Evolutionary conservation across 345 rosid genomes (phyloP).

Genomic region (Hypericum androsaemum): DNA sequence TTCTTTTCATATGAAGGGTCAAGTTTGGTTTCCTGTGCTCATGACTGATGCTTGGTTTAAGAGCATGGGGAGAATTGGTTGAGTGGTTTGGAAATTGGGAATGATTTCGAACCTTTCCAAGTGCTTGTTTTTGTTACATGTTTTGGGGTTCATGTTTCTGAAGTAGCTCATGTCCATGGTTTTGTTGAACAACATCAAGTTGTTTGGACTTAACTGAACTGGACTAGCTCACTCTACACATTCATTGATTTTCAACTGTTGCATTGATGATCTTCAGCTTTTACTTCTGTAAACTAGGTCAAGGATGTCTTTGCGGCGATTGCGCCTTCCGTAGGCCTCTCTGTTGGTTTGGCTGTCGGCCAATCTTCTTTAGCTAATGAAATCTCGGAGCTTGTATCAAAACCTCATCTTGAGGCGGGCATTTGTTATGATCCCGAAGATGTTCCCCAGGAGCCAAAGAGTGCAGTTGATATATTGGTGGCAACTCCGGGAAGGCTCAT

Average conservation of each 20-base stretch:
- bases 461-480: constrained; percentile 83
- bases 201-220: too few species aligned
- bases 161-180: too few species aligned
- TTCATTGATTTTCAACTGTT: too few species aligned
- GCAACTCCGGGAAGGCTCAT: constrained; percentile 98
- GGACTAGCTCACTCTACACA: too few species aligned
- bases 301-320: constrained; percentile 83
- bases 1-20: background rate
- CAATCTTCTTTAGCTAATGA: constrained; percentile 87
- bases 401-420: constrained; percentile 70
- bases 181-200: too few species aligned
- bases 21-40: background rate
- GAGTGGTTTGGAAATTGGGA: too few species aligned
- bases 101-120: too few species aligned
- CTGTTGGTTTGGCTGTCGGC: constrained; percentile 94
- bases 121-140: constrained; percentile 5
- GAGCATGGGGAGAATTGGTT: too few species aligned
- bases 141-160: constrained; percentile 9
- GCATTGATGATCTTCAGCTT: too few species aligned
- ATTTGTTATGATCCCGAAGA: constrained; percentile 75
- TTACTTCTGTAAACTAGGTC: constrained; percentile 27
- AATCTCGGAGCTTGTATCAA: constrained; percentile 63
- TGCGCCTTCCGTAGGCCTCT: constrained; percentile 84
- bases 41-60: too few species aligned
- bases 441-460: constrained; percentile 37